phyloP scores from a whole-genome alignment of 768 basidiomycete species.

The Gloeophyllum trabeum region DNA sequence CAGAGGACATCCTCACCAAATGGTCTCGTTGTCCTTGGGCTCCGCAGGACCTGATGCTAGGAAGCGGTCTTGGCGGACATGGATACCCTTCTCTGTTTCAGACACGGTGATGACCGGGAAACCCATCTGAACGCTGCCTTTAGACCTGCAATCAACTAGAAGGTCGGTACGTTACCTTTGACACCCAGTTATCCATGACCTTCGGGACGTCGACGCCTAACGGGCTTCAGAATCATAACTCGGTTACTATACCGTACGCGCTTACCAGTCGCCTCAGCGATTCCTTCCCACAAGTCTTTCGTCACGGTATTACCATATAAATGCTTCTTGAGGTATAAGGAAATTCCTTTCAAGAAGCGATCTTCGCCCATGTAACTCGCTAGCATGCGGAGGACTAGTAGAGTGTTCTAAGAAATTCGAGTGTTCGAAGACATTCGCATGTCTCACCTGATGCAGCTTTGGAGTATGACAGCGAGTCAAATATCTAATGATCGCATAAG shows the following conservation, averaged over 20 bases:
- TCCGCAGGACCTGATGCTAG: conserved; percentile 57
- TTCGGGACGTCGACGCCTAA: conserved; percentile 58
- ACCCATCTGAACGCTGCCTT: conserved; percentile 37
- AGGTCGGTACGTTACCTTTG: conserved; percentile 36
- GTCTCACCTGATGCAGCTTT: conserved; percentile 66
- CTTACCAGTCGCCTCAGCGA: conserved; percentile 57
- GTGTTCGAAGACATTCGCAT: neutral
- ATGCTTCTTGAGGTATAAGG: conserved; percentile 83
- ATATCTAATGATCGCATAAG: conserved; percentile 42
- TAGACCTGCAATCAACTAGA: neutral
- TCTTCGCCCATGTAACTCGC: conserved; percentile 84
- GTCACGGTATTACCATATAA: conserved; percentile 81
- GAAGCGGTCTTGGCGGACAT: conserved; percentile 85
- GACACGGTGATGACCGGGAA: conserved; percentile 86
- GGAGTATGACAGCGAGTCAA: conserved; percentile 80
- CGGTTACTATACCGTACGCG: too few relatives aligned
- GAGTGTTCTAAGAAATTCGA: neutral
- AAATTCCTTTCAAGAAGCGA: conserved; percentile 78
- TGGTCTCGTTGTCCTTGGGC: conserved; percentile 10
- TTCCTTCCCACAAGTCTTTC: conserved; percentile 80
- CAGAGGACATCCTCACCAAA: conserved; percentile 6
- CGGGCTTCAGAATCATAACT: neutral
- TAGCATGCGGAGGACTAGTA: conserved; percentile 84
- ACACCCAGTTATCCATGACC: conserved; percentile 90
- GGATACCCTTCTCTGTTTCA: conserved; percentile 61